These are phyloP conservation scores for Lactarius hatsudake DNA, from an alignment of 768 basidiomycete genomes.

Conservation along the genomic window DNA sequence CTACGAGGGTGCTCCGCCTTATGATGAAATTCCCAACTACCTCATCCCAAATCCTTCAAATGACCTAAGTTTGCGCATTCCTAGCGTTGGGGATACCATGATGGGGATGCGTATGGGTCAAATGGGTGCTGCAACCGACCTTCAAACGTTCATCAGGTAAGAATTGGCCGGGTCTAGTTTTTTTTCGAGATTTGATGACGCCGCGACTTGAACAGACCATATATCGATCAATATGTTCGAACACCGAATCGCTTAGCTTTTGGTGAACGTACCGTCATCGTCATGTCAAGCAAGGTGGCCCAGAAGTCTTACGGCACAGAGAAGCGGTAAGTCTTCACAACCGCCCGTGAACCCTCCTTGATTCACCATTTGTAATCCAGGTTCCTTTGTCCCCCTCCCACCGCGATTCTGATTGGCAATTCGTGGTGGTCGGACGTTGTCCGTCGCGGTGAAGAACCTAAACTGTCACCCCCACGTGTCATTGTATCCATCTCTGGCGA, in stretches of 20 bases:
- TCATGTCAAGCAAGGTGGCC: slow-evolving; percentile 97
- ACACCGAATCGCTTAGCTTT: slow-evolving; percentile 83
- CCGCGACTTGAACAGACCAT: slow-evolving; percentile 50
- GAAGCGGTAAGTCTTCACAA: slow-evolving; percentile 61
- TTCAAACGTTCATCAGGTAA: slow-evolving; percentile 79
- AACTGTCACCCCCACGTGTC: slow-evolving; percentile 74
- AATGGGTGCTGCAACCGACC: slow-evolving; percentile 63
- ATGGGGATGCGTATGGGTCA: slow-evolving; percentile 55
- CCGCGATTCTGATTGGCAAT: slow-evolving; percentile 90
- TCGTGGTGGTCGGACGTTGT: slow-evolving; percentile 90
- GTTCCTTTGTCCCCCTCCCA: slow-evolving; percentile 91
- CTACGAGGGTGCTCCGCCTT: slow-evolving; percentile 49
- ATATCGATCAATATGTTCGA: slow-evolving; percentile 80
- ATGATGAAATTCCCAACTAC: slow-evolving; percentile 60
- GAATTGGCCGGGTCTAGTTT: slow-evolving; percentile 24
- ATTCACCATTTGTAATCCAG: slow-evolving; percentile 37
- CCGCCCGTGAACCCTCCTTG: slow-evolving; percentile 6
- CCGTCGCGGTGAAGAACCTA: slow-evolving; percentile 70
- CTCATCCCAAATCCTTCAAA: slow-evolving; percentile 48
- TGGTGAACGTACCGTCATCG: slow-evolving; percentile 91
- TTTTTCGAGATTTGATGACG: slow-evolving; percentile 8
- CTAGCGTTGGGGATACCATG: slow-evolving; percentile 59
- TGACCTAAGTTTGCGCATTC: slow-evolving; percentile 62
- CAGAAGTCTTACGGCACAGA: slow-evolving; percentile 98
- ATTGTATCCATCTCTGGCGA: slow-evolving; percentile 92